phyloP scores from a whole-genome alignment of 2,329 filamentous ascomycete species.

The Gyromitra esculenta region DNA sequence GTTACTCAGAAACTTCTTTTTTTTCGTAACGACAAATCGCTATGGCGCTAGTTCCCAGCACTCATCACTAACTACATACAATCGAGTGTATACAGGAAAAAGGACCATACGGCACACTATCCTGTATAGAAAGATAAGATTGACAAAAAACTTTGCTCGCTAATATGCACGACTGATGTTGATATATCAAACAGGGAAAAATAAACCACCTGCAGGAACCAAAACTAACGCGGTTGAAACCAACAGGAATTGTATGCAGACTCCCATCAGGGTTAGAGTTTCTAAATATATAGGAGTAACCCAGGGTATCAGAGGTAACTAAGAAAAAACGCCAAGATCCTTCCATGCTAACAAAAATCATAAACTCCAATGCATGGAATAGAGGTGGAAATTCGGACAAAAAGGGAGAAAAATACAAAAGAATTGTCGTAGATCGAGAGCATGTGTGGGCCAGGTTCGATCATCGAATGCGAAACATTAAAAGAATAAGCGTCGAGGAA shows the following conservation, averaged over 20 bases:
- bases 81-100: conserved; percentile 7
- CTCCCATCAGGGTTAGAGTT: conserved; percentile 1
- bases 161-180: conserved; percentile 28
- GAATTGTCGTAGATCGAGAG: not conserved
- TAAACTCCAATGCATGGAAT: conserved; percentile 26
- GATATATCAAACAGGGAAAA: conserved; percentile 4
- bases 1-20: conserved; percentile 15
- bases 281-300: conserved; percentile 3
- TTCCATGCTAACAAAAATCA: conserved; percentile 29
- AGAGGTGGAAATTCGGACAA: not conserved
- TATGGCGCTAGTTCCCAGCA: conserved; percentile 10
- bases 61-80: not conserved
- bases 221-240: conserved; percentile 9
- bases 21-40: conserved; percentile 12
- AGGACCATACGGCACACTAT: not conserved
- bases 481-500: not conserved
- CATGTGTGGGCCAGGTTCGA: not conserved
- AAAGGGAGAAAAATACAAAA: conserved; percentile 14
- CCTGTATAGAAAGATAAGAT: conserved; percentile 1
- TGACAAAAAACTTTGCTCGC: conserved; percentile 25
- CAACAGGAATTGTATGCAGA: conserved; percentile 2
- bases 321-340: conserved; percentile 29
- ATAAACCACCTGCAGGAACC: conserved; percentile 10
- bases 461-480: conserved; percentile 15
- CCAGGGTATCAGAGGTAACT: conserved; percentile 16